Percentiles rank a stretch among this genome's conserved stretches.
Evolutionary conservation across 345 rosid genomes (phyloP).

Genomic region (Cochlearia excelsa): DNA sequence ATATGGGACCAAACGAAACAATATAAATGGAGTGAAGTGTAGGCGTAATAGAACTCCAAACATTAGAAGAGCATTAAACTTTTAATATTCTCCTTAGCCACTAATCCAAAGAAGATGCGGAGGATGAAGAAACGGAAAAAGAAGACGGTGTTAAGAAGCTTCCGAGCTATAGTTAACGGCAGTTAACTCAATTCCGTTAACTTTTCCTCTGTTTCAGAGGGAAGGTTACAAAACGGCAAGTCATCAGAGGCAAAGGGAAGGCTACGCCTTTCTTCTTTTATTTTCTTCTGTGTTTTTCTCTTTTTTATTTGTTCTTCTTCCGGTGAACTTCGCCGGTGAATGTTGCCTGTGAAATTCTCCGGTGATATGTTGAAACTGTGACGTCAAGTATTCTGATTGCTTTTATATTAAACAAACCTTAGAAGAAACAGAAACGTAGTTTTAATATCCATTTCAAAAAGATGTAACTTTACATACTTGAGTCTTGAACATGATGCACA

Average conservation of each 20-base stretch:
- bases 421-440: too few species aligned
- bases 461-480: too few species aligned
- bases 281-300: background rate
- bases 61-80: slow-evolving; percentile 8
- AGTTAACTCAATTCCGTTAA: slow-evolving; percentile 31
- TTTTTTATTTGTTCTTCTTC: background rate
- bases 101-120: slow-evolving; percentile 20
- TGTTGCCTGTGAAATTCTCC: too few species aligned
- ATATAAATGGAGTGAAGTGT: too few species aligned
- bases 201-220: slow-evolving; percentile 20
- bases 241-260: slow-evolving; percentile 44
- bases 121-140: slow-evolving; percentile 26
- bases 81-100: background rate
- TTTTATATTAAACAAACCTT: too few species aligned
- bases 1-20: too few species aligned
- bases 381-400: too few species aligned
- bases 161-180: slow-evolving; percentile 12
- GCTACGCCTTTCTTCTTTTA: slow-evolving; percentile 40
- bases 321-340: slow-evolving; percentile 8
- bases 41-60: too few species aligned
- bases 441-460: too few species aligned
- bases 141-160: slow-evolving; percentile 29
- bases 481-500: too few species aligned
- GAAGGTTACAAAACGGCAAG: slow-evolving; percentile 36
- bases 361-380: too few species aligned